Base-by-base conservation (phyloP, 768 basidiomycete species). In the Baorangia bicolor region DNA sequence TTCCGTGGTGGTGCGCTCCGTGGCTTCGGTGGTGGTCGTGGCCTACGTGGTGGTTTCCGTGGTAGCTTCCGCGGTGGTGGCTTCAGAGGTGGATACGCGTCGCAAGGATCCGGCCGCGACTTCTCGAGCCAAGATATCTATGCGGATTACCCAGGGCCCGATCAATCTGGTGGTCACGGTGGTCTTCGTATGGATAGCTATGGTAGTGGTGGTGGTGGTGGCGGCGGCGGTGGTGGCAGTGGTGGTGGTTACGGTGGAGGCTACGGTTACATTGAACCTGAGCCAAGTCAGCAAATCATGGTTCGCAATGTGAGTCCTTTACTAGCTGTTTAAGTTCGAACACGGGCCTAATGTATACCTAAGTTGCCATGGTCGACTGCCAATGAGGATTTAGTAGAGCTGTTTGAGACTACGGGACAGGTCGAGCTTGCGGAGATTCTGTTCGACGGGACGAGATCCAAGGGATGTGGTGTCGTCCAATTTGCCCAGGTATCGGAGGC, bases 351-450 rank as follows among this genome's bases (percentile, higher is more conserved):
- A 52, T 18, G 11, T 44, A 35, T 43, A 55, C 44, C 53, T 21
- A 60, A 98, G 96, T 75, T 99, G 18, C 96, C 96, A 1, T 99
- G 95, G 95, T 98, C 96, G 11, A 99, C 96, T 42, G 94, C 96
- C 8, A 98, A 99, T 70, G 96, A 99, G 70, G 96, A 99, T 70
- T 77, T 99, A 41, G 95, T 99, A 21, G 96, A 99, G 74, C 74
- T 99, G 20, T 99, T 99, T 65, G 95, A 98, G 77, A 99, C 96
- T 33, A 97, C 95, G 0, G 96, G 95, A 11, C 88, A 89, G 62
- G 96, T 99, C 34, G 90, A 94, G 66, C 77, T 93, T 33, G 96
- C 96, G 3, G 96, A 99, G 74, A 96, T 98, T 60, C 73, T 99
- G 44, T 94, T 90, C 64, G 95, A 98, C 64, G 90, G 92, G 16